Percentiles rank a stretch among this genome's conserved stretches.
These are phyloP conservation scores for Rhypophila decipiens DNA, from an alignment of 495 filamentous ascomycete genomes.

Conservation along the genomic window DNA sequence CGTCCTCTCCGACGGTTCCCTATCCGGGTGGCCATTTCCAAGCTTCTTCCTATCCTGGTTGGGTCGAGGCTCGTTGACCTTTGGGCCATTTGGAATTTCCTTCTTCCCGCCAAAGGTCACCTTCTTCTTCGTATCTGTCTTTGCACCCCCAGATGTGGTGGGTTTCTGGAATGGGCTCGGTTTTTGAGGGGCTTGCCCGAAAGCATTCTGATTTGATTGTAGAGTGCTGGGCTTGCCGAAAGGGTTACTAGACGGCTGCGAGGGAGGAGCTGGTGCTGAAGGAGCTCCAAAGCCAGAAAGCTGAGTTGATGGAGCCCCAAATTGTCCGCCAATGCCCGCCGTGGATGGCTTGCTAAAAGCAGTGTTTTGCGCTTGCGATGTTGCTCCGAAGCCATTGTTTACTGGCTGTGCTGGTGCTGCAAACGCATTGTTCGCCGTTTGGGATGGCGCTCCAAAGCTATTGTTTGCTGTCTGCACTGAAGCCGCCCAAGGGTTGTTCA, in stretches of 20 bases:
- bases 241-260: background rate
- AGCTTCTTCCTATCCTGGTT: background rate
- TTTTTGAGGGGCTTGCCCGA: background rate
- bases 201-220: slow-evolving; percentile 1
- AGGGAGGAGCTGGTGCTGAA: background rate
- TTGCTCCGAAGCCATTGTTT: slow-evolving; percentile 9
- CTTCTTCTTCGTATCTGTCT: background rate
- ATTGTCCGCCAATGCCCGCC: background rate
- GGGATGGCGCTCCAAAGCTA: slow-evolving; percentile 5
- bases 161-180: background rate
- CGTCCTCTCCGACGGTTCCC: slow-evolving; percentile 18
- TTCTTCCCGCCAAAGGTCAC: slow-evolving; percentile 9
- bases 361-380: background rate
- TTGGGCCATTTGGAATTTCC: slow-evolving; percentile 3
- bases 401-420: background rate
- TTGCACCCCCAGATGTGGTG: background rate
- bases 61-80: slow-evolving; percentile 1
- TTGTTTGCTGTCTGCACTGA: too few relatives aligned
- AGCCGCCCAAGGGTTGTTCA: too few relatives aligned
- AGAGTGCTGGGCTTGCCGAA: background rate
- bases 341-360: background rate
- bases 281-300: background rate
- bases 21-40: background rate
- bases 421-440: too few relatives aligned
- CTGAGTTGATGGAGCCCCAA: background rate